Percentiles rank a stretch among this genome's conserved stretches.
phyloP scores from a whole-genome alignment of 192 early-diverging fungal species.

The Coemansia sp. region DNA sequence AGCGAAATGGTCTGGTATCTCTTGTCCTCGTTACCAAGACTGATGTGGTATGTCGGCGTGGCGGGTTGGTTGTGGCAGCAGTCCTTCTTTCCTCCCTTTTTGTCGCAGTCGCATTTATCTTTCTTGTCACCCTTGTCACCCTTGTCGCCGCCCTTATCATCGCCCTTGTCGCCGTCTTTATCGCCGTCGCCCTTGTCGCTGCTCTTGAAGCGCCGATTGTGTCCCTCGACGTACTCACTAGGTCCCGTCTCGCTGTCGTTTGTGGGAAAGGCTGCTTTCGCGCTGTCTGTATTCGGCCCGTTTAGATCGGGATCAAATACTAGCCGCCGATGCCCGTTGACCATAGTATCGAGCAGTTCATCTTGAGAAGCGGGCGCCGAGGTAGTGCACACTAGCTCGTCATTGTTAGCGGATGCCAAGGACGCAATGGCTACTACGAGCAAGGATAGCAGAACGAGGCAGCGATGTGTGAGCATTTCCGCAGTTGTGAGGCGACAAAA shows the following conservation, averaged over 20 bases:
- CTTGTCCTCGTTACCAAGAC: constrained; percentile 22
- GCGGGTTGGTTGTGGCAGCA: constrained; percentile 20
- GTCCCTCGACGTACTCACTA: neutral
- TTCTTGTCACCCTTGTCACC: neutral
- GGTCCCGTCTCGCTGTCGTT: neutral
- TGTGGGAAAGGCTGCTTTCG: neutral
- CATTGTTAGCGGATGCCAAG: neutral
- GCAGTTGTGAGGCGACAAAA: neutral
- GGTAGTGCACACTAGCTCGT: neutral
- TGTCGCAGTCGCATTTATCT: constrained; percentile 1
- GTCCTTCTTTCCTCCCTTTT: constrained; percentile 14
- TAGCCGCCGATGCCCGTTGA: neutral
- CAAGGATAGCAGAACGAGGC: neutral
- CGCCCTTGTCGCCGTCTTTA: neutral
- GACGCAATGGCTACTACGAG: neutral
- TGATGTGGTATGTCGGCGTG: constrained; percentile 48
- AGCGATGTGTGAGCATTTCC: constrained; percentile 6
- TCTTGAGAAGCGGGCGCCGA: constrained; percentile 1
- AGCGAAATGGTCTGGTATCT: constrained; percentile 48
- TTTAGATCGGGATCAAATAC: neutral
- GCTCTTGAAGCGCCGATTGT: neutral
- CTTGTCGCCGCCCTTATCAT: neutral
- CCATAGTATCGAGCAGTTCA: neutral
- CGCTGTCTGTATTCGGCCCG: neutral
- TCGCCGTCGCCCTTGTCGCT: neutral